phyloP scores from a whole-genome alignment of 345 rosid genomes.

The Populus alba region DNA sequence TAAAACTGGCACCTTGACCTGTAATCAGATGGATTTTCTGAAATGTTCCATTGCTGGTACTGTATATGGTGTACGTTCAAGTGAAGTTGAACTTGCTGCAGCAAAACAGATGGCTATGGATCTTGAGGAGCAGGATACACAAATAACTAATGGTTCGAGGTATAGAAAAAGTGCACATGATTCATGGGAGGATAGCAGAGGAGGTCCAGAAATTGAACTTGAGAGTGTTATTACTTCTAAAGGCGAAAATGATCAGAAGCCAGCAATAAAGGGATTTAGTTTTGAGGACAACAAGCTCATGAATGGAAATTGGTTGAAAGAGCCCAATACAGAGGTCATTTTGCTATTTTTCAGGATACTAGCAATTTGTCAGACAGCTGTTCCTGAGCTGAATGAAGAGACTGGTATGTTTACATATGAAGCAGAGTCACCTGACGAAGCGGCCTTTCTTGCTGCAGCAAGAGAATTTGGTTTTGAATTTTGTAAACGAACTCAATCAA shows the following conservation, averaged over 20 bases:
- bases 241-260: slow-evolving; percentile 43
- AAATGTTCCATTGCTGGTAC: slow-evolving; percentile 93
- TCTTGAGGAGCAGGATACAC: slow-evolving; percentile 58
- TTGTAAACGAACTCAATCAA: slow-evolving; percentile 76
- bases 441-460: slow-evolving; percentile 90
- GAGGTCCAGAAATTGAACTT: slow-evolving; percentile 66
- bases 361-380: slow-evolving; percentile 95
- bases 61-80: slow-evolving; percentile 64
- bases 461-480: slow-evolving; percentile 97
- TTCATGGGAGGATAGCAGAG: slow-evolving; percentile 40
- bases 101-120: slow-evolving; percentile 84
- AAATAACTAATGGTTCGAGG: slow-evolving; percentile 33
- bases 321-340: slow-evolving; percentile 56
- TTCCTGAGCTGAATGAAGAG: slow-evolving; percentile 81
- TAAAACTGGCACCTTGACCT: slow-evolving; percentile 96
- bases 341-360: slow-evolving; percentile 71
- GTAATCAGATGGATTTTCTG: slow-evolving; percentile 98
- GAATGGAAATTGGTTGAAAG: slow-evolving; percentile 80
- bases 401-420: slow-evolving; percentile 69
- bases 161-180: slow-evolving; percentile 22
- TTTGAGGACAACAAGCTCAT: slow-evolving; percentile 77
- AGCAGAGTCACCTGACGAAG: slow-evolving; percentile 99
- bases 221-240: slow-evolving; percentile 53
- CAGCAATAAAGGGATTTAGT: slow-evolving; percentile 72
- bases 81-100: slow-evolving; percentile 91